Evolutionary conservation across 176 grass and related monocot species (phyloP).

Genomic region (Oryza australiensis): DNA sequence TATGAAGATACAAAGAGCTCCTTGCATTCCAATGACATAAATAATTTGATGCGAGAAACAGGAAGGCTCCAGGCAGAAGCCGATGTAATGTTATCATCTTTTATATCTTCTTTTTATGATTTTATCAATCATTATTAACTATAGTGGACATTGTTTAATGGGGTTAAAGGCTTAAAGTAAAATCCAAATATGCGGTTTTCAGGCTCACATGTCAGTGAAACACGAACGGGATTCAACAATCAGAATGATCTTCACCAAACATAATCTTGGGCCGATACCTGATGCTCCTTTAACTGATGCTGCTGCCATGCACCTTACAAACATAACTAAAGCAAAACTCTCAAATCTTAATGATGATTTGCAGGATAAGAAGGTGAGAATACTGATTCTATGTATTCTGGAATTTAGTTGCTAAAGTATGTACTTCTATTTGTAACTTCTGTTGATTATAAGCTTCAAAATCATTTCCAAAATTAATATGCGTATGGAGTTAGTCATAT

Average conservation of each 20-base stretch:
- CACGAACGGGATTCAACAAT: constrained; percentile 68
- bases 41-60: constrained; percentile 56
- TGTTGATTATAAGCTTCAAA: constrained; percentile 27
- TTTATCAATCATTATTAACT: constrained; percentile 9
- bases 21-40: constrained; percentile 36
- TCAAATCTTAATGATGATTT: constrained; percentile 76
- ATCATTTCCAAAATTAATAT: constrained; percentile 9
- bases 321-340: constrained; percentile 63
- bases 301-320: constrained; percentile 62
- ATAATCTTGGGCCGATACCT: constrained; percentile 81
- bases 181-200: constrained; percentile 44
- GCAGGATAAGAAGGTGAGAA: constrained; percentile 80
- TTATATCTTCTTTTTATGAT: constrained; percentile 8
- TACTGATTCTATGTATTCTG: constrained; percentile 11
- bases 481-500: not conserved
- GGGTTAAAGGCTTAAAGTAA: not conserved
- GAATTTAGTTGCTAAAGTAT: constrained; percentile 18
- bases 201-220: constrained; percentile 70
- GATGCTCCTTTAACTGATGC: constrained; percentile 72
- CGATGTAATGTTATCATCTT: constrained; percentile 59
- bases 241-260: constrained; percentile 67
- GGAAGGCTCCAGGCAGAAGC: constrained; percentile 93
- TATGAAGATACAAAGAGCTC: constrained; percentile 64
- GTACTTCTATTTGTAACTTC: constrained; percentile 3
- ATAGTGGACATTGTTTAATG: constrained; percentile 1